Percentiles rank a stretch among this genome's conserved stretches.
Evolutionary conservation across 2,329 filamentous ascomycete species (phyloP).

Genomic region (Venturia carpophila): DNA sequence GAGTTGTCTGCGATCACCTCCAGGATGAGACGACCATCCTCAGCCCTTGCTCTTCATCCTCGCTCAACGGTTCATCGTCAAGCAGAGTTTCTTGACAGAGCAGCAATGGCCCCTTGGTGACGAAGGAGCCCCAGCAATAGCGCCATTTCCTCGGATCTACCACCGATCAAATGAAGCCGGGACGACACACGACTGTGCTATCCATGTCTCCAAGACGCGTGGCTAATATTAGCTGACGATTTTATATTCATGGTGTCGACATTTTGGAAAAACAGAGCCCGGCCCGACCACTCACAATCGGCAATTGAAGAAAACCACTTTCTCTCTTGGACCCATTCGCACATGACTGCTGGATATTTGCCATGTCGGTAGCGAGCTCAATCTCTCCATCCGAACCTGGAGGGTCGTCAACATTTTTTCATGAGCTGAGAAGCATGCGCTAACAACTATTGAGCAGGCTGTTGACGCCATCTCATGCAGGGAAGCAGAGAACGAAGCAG

Average conservation of each 20-base stretch:
- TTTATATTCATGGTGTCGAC: slow-evolving; percentile 12
- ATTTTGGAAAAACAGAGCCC: background rate
- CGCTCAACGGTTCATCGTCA: background rate
- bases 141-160: background rate
- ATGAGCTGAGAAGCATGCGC: background rate
- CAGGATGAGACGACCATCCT: slow-evolving; percentile 6
- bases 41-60: background rate
- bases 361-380: background rate
- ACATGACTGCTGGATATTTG: background rate
- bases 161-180: slow-evolving; percentile 1
- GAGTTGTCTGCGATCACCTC: background rate
- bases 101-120: background rate
- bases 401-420: slow-evolving; percentile 8
- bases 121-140: background rate
- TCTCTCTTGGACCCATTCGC: background rate
- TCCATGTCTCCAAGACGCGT: background rate
- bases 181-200: background rate
- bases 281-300: background rate
- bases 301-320: background rate
- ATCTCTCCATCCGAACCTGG: background rate
- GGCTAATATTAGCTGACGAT: background rate
- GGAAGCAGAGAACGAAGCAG: background rate
- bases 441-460: slow-evolving; percentile 8
- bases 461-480: slow-evolving; percentile 3
- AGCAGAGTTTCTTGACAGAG: background rate